Evolutionary conservation across 805 yeast species (phyloP).

Genomic region (Pichia insulana): DNA sequence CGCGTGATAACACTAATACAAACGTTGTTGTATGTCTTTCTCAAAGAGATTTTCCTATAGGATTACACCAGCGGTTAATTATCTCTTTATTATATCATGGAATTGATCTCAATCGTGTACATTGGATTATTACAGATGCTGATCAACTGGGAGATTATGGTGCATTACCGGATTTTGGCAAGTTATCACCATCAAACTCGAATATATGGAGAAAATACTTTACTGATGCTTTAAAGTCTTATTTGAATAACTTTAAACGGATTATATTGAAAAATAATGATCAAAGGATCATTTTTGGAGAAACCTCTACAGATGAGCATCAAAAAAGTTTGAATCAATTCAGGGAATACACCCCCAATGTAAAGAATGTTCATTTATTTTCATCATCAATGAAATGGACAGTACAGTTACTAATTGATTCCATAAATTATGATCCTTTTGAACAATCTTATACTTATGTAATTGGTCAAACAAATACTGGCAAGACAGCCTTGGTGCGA

Average conservation of each 20-base stretch:
- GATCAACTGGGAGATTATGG: conserved; percentile 6
- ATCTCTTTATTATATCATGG: neutral
- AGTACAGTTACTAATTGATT: conserved; percentile 1
- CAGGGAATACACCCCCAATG: neutral
- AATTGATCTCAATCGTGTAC: conserved; percentile 1
- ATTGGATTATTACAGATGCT: conserved; percentile 8
- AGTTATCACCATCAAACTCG: neutral
- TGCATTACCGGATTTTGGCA: neutral
- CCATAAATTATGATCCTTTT: conserved; percentile 3
- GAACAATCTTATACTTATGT: conserved; percentile 13
- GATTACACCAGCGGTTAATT: conserved; percentile 4
- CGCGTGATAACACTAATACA: neutral
- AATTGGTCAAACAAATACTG: conserved; percentile 25
- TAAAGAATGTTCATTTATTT: conserved; percentile 4
- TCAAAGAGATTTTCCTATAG: conserved; percentile 7
- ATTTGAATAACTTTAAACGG: neutral
- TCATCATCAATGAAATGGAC: conserved; percentile 4
- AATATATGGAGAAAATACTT: neutral
- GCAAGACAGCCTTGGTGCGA: conserved; percentile 20
- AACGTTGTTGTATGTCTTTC: conserved; percentile 5
- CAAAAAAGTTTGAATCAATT: neutral
- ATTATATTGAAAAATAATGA: neutral
- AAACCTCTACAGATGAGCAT: neutral
- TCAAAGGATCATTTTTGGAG: neutral
- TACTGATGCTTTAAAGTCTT: neutral